These are phyloP conservation scores for Acorus calamus DNA, from an alignment of 106 monocot species.

Conservation along the genomic window DNA sequence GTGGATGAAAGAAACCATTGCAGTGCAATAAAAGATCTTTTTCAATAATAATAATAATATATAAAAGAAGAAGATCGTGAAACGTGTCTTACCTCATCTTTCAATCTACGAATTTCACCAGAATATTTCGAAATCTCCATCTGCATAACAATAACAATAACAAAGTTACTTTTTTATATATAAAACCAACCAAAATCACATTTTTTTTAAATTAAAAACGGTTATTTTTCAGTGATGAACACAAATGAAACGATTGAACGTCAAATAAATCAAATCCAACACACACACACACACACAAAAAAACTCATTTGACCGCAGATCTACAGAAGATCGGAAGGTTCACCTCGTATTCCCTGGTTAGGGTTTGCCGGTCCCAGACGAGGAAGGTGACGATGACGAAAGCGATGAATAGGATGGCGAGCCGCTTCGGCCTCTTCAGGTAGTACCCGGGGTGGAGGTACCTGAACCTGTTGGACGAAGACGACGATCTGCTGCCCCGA, in stretches of 20 bases:
- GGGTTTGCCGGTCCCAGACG: slow-evolving; percentile 60
- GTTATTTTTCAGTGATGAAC: too few species aligned
- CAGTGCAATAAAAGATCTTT: too few species aligned
- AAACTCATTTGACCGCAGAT: too few species aligned
- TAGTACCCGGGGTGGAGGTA: slow-evolving; percentile 49
- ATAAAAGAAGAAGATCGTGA: too few species aligned
- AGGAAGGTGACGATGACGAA: slow-evolving; percentile 42
- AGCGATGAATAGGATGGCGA: slow-evolving; percentile 31
- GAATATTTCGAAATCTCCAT: too few species aligned
- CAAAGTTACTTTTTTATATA: background rate
- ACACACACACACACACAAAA: too few species aligned
- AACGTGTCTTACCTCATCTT: too few species aligned
- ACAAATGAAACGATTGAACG: background rate
- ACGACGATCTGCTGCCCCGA: slow-evolving; percentile 23
- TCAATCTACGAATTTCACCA: too few species aligned
- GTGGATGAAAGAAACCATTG: slow-evolving; percentile 20
- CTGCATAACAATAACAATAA: too few species aligned
- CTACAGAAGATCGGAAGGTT: background rate
- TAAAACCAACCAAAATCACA: too few species aligned
- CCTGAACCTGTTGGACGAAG: slow-evolving; percentile 18
- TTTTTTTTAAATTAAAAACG: too few species aligned
- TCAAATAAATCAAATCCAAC: background rate
- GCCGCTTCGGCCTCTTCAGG: slow-evolving; percentile 48
- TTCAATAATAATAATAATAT: too few species aligned
- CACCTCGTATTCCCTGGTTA: slow-evolving; percentile 59